Evolutionary conservation across 2,329 filamentous ascomycete species (phyloP).

Genomic region (Blastomyces gilchristii): DNA sequence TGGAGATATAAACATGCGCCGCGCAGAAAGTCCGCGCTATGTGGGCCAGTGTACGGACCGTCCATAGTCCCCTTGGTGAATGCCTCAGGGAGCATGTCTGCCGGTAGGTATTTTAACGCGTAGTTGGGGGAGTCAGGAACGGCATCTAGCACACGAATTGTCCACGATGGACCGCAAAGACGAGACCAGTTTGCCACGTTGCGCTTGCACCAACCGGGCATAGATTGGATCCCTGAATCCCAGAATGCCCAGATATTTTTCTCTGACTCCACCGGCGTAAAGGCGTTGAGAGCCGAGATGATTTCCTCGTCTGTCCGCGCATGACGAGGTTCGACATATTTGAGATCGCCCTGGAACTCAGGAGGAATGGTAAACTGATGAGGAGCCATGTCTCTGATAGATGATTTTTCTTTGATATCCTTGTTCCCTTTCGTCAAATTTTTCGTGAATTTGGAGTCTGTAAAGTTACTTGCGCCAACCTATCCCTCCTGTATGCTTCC

Average conservation of each 20-base stretch:
- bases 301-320: background rate
- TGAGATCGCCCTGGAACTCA: background rate
- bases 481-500: background rate
- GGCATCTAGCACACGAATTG: background rate
- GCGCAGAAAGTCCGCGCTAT: conserved; percentile 13
- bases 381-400: background rate
- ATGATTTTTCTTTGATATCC: background rate
- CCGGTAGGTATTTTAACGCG: background rate
- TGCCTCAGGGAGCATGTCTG: background rate
- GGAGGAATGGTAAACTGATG: background rate
- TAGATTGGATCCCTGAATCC: conserved; percentile 27
- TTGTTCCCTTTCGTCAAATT: no score
- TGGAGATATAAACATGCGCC: conserved; percentile 31
- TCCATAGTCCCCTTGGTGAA: background rate
- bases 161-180: background rate
- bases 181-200: background rate
- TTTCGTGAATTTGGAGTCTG: background rate
- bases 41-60: background rate
- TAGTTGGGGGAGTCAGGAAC: background rate
- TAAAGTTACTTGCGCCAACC: background rate
- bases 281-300: background rate
- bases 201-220: background rate
- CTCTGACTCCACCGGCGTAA: background rate
- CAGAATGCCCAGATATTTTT: conserved; percentile 38
- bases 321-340: background rate